Conservation (phyloP, 192 early-diverging fungal genomes). For the Coemansia sp. region DNA sequence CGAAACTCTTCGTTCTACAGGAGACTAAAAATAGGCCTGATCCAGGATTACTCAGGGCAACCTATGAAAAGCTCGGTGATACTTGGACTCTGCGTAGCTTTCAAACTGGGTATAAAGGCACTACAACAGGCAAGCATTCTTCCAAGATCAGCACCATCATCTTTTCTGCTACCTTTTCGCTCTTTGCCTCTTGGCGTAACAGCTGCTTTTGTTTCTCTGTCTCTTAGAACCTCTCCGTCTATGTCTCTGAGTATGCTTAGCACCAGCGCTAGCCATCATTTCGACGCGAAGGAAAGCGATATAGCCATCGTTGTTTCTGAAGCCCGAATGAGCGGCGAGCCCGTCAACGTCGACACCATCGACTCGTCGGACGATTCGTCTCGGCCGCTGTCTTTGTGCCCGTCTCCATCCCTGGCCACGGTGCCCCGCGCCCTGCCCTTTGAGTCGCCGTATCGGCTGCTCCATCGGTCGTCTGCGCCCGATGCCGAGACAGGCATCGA, state of each 20-base stretch:
- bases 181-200: neutral
- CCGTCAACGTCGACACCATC: neutral
- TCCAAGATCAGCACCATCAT: neutral
- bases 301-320: conserved; percentile 3
- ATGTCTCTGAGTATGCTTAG: neutral
- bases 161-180: neutral
- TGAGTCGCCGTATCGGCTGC: neutral
- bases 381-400: neutral
- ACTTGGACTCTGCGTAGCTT: neutral
- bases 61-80: conserved; percentile 2
- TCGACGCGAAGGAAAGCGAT: conserved; percentile 10
- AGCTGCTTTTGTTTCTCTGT: conserved; percentile 6
- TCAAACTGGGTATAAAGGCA: conserved; percentile 6
- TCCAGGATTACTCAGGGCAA: neutral
- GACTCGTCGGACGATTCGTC: neutral
- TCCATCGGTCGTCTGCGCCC: neutral
- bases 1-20: too few species aligned
- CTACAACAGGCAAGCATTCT: conserved; percentile 1
- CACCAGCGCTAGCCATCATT: neutral
- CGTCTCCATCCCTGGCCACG: neutral
- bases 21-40: neutral
- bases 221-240: neutral
- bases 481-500: neutral
- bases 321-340: neutral
- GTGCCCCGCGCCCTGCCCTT: neutral